phyloP scores from a whole-genome alignment of 2,329 filamentous ascomycete genomes.

The Chrysosporium keratinophilum region DNA sequence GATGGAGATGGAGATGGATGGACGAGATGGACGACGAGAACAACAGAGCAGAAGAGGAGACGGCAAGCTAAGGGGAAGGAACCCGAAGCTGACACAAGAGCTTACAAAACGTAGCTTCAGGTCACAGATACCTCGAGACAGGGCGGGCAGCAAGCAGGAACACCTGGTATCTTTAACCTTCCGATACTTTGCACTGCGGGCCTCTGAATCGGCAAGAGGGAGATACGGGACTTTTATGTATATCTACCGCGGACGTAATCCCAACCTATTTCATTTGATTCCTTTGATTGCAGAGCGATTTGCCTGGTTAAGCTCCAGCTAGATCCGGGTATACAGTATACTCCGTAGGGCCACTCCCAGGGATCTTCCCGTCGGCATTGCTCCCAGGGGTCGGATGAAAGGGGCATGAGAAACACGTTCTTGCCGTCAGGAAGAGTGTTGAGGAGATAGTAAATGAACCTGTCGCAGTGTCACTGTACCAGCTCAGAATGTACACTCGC shows the following conservation, averaged over 20 bases:
- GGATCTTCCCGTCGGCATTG: slow-evolving; percentile 1
- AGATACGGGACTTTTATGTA: not conserved
- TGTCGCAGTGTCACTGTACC: slow-evolving; percentile 1
- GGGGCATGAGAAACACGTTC: not conserved
- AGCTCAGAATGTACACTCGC: not conserved
- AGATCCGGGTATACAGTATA: not conserved
- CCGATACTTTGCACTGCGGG: not conserved
- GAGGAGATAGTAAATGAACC: not conserved
- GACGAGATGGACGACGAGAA: not conserved
- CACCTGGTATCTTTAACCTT: not conserved
- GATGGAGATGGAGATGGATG: not conserved
- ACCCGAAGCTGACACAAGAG: not conserved
- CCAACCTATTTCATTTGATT: too few species aligned
- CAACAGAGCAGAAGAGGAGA: not conserved
- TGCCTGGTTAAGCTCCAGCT: not conserved
- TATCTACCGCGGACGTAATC: too few species aligned
- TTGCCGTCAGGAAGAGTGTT: not conserved
- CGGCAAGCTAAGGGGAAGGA: not conserved
- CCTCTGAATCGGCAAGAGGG: not conserved
- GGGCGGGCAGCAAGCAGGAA: not conserved
- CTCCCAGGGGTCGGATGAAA: not conserved
- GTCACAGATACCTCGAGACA: not conserved
- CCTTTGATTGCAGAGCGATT: not conserved
- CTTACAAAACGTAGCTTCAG: slow-evolving; percentile 3
- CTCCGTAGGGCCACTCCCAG: not conserved